A percentile compares a stretch with the other conserved stretches of the same genome.
These are phyloP conservation scores for Triticum urartu DNA, from an alignment of 176 grass and related monocot genomes.

Conservation along the genomic window DNA sequence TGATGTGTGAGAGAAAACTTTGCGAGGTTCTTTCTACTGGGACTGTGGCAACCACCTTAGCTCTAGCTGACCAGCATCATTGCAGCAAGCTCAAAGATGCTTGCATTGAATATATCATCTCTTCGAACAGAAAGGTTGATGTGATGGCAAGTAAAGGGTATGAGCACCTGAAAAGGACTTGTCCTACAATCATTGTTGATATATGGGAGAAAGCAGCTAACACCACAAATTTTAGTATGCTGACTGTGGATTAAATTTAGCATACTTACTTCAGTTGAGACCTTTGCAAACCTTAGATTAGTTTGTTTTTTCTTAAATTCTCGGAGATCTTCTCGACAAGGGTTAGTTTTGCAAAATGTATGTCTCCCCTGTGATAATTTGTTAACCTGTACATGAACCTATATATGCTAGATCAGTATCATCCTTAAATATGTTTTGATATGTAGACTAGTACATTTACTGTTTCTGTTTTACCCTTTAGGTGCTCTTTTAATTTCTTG, in stretches of 20 bases:
- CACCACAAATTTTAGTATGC: not conserved
- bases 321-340: too few relatives aligned
- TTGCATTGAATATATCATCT: not conserved
- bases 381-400: not conserved
- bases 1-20: not conserved
- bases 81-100: not conserved
- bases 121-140: not conserved
- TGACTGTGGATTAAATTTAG: too few relatives aligned
- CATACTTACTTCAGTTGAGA: not conserved
- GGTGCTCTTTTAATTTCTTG: not conserved
- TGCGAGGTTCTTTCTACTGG: not conserved
- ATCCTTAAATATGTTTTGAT: not conserved
- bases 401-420: not conserved
- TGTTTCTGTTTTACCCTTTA: not conserved
- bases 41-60: not conserved
- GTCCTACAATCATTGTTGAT: not conserved
- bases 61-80: not conserved
- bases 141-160: not conserved
- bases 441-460: not conserved
- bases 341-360: too few relatives aligned
- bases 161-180: not conserved
- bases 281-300: not conserved
- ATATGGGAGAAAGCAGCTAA: not conserved
- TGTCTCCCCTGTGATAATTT: not conserved
- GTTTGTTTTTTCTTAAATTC: not conserved